Percentiles rank a stretch among this genome's conserved stretches.
These are phyloP conservation scores for Kazachstania sp. DNA, from an alignment of 1,139 yeast species.

Conservation along the genomic window DNA sequence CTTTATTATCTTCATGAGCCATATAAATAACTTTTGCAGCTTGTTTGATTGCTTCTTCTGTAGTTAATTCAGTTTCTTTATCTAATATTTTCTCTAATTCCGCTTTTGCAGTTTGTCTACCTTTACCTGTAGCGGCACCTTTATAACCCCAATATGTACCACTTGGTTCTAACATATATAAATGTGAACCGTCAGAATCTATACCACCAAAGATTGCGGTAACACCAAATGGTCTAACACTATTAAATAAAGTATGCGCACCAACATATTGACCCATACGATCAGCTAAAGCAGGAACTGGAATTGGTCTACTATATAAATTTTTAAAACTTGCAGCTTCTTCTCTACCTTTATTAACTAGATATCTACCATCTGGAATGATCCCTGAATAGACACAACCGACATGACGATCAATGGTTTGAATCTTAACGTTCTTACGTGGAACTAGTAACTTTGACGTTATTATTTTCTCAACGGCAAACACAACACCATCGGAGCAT, in stretches of 20 bases:
- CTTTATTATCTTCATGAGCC: slow-evolving; percentile 97
- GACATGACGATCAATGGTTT: slow-evolving; percentile 84
- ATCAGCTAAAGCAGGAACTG: slow-evolving; percentile 76
- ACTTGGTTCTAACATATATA: slow-evolving; percentile 96
- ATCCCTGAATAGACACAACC: slow-evolving; percentile 94
- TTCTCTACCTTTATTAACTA: slow-evolving; percentile 86
- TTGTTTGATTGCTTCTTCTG: slow-evolving; percentile 76
- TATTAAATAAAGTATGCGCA: slow-evolving; percentile 90
- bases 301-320: slow-evolving; percentile 65
- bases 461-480: slow-evolving; percentile 92
- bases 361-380: slow-evolving; percentile 92
- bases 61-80: slow-evolving; percentile 38
- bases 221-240: slow-evolving; percentile 96
- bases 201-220: slow-evolving; percentile 90
- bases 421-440: slow-evolving; percentile 80
- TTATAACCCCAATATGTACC: slow-evolving; percentile 96
- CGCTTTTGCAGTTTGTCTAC: slow-evolving; percentile 91
- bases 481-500: slow-evolving; percentile 84
- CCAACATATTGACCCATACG: slow-evolving; percentile 89
- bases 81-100: slow-evolving; percentile 75
- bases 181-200: slow-evolving; percentile 80
- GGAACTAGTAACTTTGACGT: slow-evolving; percentile 84
- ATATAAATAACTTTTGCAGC: slow-evolving; percentile 89
- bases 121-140: slow-evolving; percentile 98
- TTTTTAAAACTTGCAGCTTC: slow-evolving; percentile 73